phyloP scores from a whole-genome alignment of 495 filamentous ascomycete species.

The Podospora fimiseda region DNA sequence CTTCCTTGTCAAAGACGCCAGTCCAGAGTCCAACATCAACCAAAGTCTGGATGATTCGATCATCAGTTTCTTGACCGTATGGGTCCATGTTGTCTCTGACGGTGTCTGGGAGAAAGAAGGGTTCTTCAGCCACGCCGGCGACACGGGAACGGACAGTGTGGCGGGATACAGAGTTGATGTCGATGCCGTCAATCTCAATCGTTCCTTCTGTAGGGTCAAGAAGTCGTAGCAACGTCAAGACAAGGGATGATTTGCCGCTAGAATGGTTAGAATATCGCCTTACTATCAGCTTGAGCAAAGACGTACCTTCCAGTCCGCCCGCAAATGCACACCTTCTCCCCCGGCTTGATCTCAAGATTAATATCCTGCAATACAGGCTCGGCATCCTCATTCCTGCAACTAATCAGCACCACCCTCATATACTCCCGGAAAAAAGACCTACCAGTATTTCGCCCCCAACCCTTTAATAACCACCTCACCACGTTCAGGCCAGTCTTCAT shows the following conservation, averaged over 20 bases:
- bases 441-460: conserved; percentile 5
- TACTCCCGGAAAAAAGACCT: not conserved
- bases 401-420: not conserved
- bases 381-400: not conserved
- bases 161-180: not conserved
- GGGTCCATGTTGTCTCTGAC: conserved; percentile 41
- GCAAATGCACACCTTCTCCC: conserved; percentile 7
- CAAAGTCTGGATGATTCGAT: conserved; percentile 1
- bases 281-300: no score
- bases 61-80: not conserved
- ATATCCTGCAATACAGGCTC: not conserved
- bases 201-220: not conserved
- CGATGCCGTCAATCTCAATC: conserved; percentile 9
- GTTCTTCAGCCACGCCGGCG: conserved; percentile 42
- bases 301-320: conserved; percentile 7
- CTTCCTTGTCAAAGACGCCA: not conserved
- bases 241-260: conserved; percentile 9
- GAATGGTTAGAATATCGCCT: not conserved
- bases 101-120: conserved; percentile 43
- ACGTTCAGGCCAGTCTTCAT: not conserved
- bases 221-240: conserved; percentile 5
- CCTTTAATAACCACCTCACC: conserved; percentile 4
- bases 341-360: not conserved
- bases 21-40: conserved; percentile 5
- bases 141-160: not conserved